Evolutionary conservation across 2,329 filamentous ascomycete species (phyloP).

Genomic region (Ceratocystis lukuohia): DNA sequence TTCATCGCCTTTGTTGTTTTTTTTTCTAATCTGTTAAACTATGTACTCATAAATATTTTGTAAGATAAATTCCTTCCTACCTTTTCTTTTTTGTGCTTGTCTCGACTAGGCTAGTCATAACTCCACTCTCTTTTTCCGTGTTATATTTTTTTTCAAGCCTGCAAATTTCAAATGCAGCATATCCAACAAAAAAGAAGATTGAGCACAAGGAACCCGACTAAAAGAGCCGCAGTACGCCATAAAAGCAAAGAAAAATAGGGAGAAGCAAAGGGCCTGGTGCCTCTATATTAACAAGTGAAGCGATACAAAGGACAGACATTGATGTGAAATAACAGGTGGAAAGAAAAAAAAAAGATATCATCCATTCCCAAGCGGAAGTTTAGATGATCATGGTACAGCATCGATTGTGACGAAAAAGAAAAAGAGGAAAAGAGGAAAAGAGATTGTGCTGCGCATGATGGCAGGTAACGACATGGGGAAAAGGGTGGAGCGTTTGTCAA

Average conservation of each 20-base stretch:
- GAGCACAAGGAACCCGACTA: not conserved
- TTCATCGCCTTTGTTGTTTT: not conserved
- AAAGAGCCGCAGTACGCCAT: not conserved
- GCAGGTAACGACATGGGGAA: not conserved
- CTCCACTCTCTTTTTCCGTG: too few relatives aligned
- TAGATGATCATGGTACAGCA: not conserved
- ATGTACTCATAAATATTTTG: too few relatives aligned
- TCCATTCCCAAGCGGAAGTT: not conserved
- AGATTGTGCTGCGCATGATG: not conserved
- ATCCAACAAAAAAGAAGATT: too few relatives aligned
- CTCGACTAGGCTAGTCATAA: too few relatives aligned
- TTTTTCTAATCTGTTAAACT: too few relatives aligned
- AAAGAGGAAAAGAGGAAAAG: too few relatives aligned
- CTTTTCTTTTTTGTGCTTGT: too few relatives aligned
- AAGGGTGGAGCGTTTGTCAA: not conserved
- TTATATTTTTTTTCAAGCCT: too few relatives aligned
- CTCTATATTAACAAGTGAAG: conserved; percentile 9
- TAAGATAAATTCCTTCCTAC: too few relatives aligned
- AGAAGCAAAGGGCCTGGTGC: not conserved
- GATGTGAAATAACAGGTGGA: not conserved
- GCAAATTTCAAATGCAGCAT: too few relatives aligned
- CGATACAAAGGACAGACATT: conserved; percentile 6
- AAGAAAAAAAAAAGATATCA: not conserved
- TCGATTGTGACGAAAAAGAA: not conserved
- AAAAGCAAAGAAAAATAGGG: not conserved